Percentiles rank a stretch among this genome's conserved stretches.
Conservation (phyloP, 306 rosid species). For the Vachellia pachyceras region DNA sequence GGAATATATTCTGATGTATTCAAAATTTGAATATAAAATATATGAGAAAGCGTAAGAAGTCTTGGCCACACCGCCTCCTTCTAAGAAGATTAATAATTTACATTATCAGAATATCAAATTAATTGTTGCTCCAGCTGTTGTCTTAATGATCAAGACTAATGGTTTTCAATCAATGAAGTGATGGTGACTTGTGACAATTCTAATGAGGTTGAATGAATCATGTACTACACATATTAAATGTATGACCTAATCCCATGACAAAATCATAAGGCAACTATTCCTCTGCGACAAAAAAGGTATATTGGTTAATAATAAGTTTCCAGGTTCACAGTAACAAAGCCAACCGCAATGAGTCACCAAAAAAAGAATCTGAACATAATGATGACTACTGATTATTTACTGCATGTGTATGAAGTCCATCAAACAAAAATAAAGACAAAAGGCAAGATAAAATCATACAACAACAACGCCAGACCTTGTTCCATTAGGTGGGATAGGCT, state of each 20-base stretch:
- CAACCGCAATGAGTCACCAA: not conserved
- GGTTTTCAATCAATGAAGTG: not conserved
- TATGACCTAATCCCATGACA: not conserved
- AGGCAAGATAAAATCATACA: constrained; percentile 24
- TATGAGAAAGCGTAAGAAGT: not conserved
- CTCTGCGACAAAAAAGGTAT: not conserved
- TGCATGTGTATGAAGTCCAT: not conserved
- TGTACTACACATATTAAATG: not conserved
- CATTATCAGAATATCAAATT: not conserved
- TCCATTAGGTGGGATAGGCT: too few relatives aligned
- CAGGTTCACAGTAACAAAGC: not conserved
- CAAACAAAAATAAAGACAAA: not conserved
- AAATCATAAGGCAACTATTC: not conserved
- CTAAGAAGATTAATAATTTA: not conserved
- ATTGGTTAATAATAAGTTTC: not conserved
- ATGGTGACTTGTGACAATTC: not conserved
- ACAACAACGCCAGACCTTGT: too few relatives aligned
- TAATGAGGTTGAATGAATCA: not conserved
- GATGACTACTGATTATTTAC: not conserved
- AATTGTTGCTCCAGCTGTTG: constrained; percentile 1
- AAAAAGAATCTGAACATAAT: not conserved
- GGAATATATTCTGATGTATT: not conserved
- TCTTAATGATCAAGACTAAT: not conserved
- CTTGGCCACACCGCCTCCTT: not conserved
- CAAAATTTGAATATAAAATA: not conserved